Evolutionary conservation across 768 basidiomycete species (phyloP), one percentile per base, ranked within the genome.

Genomic region (Trametes cinnabarina): DNA sequence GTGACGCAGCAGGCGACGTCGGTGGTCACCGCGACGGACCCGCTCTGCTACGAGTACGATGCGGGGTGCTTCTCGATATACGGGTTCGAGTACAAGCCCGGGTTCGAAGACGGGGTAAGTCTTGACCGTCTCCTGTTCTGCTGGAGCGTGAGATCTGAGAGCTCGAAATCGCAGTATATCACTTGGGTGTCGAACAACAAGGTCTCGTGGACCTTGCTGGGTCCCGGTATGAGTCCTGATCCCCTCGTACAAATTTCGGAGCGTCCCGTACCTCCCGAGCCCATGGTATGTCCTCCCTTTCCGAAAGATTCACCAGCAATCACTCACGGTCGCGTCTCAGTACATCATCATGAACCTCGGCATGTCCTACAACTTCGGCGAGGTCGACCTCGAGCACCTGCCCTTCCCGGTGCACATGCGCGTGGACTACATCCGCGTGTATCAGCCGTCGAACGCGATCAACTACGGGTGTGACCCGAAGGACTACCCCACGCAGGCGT

Each of bases 371-470:
- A 90, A 88, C 71, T 97, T 97, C 65, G 87, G 85, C 11, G 63
- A 71, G 4, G 84, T 94, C 49, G 87, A 97, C 73, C 77, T 91
- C 48, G 72, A 80, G 17, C 77, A 87, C 57, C 74, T 96, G 20
- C 75, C 73, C 17, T 94, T 92, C 74, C 93, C 94, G 8, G 68
- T 73, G 55, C 69, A 76, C 69, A 86, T 97, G 90, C 77, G 75
- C 47, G 77, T 96, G 40, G 92, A 97, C 69, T 97, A 88, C 75
- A 84, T 98, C 53, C 84, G 95, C 22, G 90, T 98, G 8, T 98
- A 97, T 72, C 95, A 97, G 69, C 83, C 83, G 3, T 75, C 79
- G 66, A 71, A 82, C 60, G 68, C 79, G 28, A 77, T 83, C 56
- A 95, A 94, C 69, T 79, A 92, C 50, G 94, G 94, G 15, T 98